phyloP scores from a whole-genome alignment of 805 yeast species.

The Saturnispora halmiae region DNA sequence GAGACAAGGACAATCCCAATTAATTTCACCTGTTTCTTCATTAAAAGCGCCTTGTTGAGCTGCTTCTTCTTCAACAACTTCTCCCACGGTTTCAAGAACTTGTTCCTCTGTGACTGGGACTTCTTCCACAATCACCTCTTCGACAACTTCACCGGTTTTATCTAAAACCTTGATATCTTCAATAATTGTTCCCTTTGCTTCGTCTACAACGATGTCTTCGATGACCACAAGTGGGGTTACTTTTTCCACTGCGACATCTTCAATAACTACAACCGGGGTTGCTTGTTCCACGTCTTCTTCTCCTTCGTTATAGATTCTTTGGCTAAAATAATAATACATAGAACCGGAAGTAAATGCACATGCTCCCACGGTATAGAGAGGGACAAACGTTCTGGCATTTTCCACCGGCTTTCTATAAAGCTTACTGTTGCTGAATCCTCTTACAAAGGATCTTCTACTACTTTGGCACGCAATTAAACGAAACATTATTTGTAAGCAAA shows the following conservation, averaged over 20 bases:
- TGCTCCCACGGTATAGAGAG: constrained; percentile 12
- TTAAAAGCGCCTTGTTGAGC: constrained; percentile 65
- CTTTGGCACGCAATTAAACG: neutral
- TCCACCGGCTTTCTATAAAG: neutral
- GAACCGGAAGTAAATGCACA: constrained; percentile 15
- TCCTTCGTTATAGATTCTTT: constrained; percentile 13
- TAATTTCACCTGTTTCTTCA: constrained; percentile 97
- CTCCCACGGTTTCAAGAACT: constrained; percentile 5
- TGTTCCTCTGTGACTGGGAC: constrained; percentile 5
- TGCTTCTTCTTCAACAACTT: constrained; percentile 28
- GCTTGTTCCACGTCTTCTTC: constrained; percentile 9
- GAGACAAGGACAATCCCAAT: constrained; percentile 99
- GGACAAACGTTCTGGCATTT: constrained; percentile 5
- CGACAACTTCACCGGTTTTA: constrained; percentile 6
- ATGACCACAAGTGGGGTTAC: constrained; percentile 14
- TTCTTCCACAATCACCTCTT: constrained; percentile 3
- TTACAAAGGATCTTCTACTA: neutral
- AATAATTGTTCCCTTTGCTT: constrained; percentile 3
- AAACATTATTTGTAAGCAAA: neutral
- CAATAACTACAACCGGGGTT: constrained; percentile 15
- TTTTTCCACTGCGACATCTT: constrained; percentile 14
- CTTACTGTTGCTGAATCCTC: neutral
- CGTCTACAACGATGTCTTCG: constrained; percentile 11
- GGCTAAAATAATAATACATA: constrained; percentile 12
- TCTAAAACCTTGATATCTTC: constrained; percentile 2